Evolutionary conservation across 31 red algal genomes (phyloP).

Genomic region (Bonnemaisonia californica): DNA sequence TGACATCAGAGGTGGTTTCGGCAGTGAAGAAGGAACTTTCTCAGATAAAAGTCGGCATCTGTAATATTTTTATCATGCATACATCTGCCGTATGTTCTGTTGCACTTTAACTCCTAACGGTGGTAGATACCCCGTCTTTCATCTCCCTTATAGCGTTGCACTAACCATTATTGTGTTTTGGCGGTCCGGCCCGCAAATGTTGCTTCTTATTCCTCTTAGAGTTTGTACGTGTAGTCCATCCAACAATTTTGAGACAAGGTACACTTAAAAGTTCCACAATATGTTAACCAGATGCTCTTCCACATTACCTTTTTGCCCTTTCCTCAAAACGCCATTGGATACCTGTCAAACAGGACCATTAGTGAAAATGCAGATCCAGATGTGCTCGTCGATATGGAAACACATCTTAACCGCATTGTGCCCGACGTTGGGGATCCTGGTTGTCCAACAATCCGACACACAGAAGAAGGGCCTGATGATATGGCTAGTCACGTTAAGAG

Average conservation of each 20-base stretch:
- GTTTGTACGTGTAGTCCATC: no score
- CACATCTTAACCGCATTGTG: slow-evolving; percentile 68
- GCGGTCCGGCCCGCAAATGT: no score
- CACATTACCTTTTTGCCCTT: not conserved
- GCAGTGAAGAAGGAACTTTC: slow-evolving; percentile 50
- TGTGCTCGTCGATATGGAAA: slow-evolving; percentile 77
- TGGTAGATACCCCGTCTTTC: no score
- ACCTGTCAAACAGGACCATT: slow-evolving; percentile 63
- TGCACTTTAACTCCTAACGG: not conserved
- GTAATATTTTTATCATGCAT: slow-evolving; percentile 78
- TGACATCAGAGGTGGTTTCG: slow-evolving; percentile 56
- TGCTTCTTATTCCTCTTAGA: no score
- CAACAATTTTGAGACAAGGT: no score
- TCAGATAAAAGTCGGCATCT: slow-evolving; percentile 61
- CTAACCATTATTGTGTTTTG: no score
- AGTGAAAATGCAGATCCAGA: slow-evolving; percentile 87
- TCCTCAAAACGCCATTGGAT: not conserved
- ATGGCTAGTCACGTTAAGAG: slow-evolving; percentile 87
- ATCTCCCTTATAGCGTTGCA: no score
- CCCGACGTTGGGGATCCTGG: slow-evolving; percentile 61
- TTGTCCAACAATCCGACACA: slow-evolving; percentile 68
- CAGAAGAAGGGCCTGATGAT: slow-evolving; percentile 79
- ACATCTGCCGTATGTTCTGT: slow-evolving; percentile 59
- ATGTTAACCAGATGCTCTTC: not conserved
- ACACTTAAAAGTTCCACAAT: no score